Conservation (phyloP, 2,329 filamentous ascomycete species). For the Fusarium paranaense region DNA sequence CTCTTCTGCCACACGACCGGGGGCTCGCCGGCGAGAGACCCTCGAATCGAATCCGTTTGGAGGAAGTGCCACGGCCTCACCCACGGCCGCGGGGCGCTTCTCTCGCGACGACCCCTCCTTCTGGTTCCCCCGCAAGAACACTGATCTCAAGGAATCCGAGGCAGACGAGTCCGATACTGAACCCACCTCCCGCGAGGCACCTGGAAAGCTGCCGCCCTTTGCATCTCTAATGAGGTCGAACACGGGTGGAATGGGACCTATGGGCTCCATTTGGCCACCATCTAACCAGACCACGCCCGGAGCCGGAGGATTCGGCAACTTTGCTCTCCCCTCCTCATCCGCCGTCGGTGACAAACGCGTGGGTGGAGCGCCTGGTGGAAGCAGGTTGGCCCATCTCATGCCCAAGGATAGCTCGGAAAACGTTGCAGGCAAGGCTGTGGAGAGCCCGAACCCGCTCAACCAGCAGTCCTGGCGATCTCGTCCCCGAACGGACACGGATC, state of each 20-base stretch:
- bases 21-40: conserved; percentile 85
- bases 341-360: conserved; percentile 79
- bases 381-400: conserved; percentile 86
- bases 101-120: conserved; percentile 71
- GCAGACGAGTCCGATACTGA: conserved; percentile 62
- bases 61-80: conserved; percentile 67
- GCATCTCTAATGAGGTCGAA: conserved; percentile 65
- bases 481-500: conserved; percentile 79
- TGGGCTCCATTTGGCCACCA: conserved; percentile 57
- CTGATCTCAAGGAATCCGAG: conserved; percentile 67
- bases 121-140: conserved; percentile 67
- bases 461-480: conserved; percentile 68
- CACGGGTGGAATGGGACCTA: conserved; percentile 60
- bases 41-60: conserved; percentile 74
- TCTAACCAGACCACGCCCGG: conserved; percentile 71
- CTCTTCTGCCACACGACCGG: conserved; percentile 76
- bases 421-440: conserved; percentile 62
- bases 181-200: conserved; percentile 44
- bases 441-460: conserved; percentile 56
- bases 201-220: conserved; percentile 53
- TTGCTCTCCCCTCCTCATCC: conserved; percentile 72
- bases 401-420: conserved; percentile 81
- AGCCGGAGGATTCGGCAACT: conserved; percentile 88
- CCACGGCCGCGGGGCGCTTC: conserved; percentile 69
- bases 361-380: conserved; percentile 78